Evolutionary conservation across 768 basidiomycete genomes (phyloP), one percentile per base, ranked within the genome.

Genomic region (Hemileccinum impolitum): DNA sequence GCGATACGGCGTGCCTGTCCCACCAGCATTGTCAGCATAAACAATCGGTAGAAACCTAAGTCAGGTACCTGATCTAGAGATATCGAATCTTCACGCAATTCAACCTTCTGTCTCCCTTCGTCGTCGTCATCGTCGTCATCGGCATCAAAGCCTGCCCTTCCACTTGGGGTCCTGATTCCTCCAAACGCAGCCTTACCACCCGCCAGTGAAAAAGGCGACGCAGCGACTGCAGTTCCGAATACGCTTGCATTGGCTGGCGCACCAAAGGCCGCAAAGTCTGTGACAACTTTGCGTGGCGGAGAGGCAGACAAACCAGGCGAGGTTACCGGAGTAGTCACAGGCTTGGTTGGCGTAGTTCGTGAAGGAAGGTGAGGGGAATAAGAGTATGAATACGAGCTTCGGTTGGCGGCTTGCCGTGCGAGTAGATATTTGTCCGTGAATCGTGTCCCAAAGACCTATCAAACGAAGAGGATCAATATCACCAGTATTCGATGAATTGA

Each of bases 341-440:
- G 38, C 21, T 78, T 77, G 28, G 72, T 61, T 11, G 74, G 63
- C 4, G 75, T 71, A 18, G 66, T 67, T 55, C 71, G 74, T 48
- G 70, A 70, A 43, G 70, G 75, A 43, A 71, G 70, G 54, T 75
- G 74, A 26, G 76, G 78, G 7, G 75, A 65, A 48, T 81, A 79
- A 28, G 79, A 76, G 52, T 81, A 83, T 15, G 78, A 73, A 55
- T 79, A 79, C 2, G 70, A 59, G 51, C 70, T 72, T 35, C 87
- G 79, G 30, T 75, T 71, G 48, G 79, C 67, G 18, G 78, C 64
- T 59, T 84, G 78, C 41, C 87, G 79, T 28, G 86, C 82, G 57
- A 84, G 80, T 23, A 94, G 79, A 67, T 97, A 98, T 67, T 95
- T 94, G 57, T 98, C 94, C 17, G 95, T 97, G 73, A 97, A 95